Evolutionary conservation across 2,329 filamentous ascomycete genomes (phyloP), one percentile per base, ranked within the genome.

Genomic region (Penicillium sp.): DNA sequence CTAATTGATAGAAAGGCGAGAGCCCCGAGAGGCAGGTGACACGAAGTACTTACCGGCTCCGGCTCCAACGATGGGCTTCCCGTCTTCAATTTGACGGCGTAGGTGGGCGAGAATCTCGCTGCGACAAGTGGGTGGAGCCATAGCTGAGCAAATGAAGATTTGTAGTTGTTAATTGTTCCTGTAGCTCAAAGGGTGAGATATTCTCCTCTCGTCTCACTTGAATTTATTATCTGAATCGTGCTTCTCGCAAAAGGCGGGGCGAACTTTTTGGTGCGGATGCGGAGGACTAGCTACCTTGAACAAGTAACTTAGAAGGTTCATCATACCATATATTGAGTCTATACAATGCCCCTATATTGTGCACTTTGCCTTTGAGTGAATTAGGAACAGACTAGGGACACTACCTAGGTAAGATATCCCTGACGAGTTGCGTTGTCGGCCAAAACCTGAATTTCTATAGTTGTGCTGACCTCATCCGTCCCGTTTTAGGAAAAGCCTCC

Each of bases 381-480:
- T 7, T 9, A 26, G 24, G 8, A 26, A 26, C 24, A 26, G 17
- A 17, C 17, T 17, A 17, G 17, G 17, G 17, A 17, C 17, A 17
- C 17, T 17, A 17, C 17, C 17, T 17, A 17, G 17, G 17, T 17
- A 17, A 17, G 17, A 17, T 8, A 26, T 26, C 24, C 24, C 24
- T 19, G 12, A 35, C 12, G 17, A n/a, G n/a, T 19, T 19, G 10
- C 22, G 13, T 13, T n/a, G 33, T 28, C 8, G 33, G 9, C 33
- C n/a, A n/a, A 39, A 12, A 17, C 8, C 4, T 13, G 39, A 21
- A 42, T 21, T 28, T 45, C 5, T 21, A 45, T 45, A 45, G 24
- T 22, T 31, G 17, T 45, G 44, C 44, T 46, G 44, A 46, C 44
- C 44, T 46, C 44, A 46, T 46, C 44, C n/a, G 12, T 32, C 22